Evolutionary conservation across 805 yeast genomes (phyloP), one percentile per base, ranked within the genome.

Genomic region (Yarrowia sp.): DNA sequence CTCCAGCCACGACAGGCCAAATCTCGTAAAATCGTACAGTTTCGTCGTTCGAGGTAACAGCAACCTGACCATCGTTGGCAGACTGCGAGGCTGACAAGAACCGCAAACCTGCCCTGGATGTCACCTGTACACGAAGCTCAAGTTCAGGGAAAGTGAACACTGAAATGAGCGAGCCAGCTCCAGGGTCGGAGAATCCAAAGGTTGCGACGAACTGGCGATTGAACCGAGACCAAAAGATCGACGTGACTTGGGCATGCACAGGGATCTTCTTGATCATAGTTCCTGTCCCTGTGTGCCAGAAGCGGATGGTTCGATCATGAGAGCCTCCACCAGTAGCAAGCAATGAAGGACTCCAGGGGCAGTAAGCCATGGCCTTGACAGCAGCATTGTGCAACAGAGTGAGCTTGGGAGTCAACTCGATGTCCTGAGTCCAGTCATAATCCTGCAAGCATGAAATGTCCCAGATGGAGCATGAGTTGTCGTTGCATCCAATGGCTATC

Each of bases 291-390:
- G 94, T 81, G 71, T 92, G 96, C 97, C 97, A 91, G 71, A 90
- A 90, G 63, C 92, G 73, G 8, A 91, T 81, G n/a, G 80, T 80
- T 56, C 92, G 76, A 71, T 92, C 97, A 67, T 84, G 85, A 19
- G 86, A 82, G 0, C 97, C 97, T 2, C 94, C 97, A 0, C 97
- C 97, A 0, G 97, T 90, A 0, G 93, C 97, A 33, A 92, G 71
- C 8, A 92, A 73, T 2, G 87, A 79, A 13, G 83, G 83, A 18
- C 90, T 80, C 97, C 97, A 91, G 0, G 97, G 97, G 70, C 97
- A 92, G 68, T 83, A 92, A 3, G 93, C 87, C 46, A 92, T 76
- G 0, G 97, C 97, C 68, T 91, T 91, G 0, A 92, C 92, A 0
- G 97, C 97, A 1, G 97, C 96, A 2, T 77, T 75, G 68, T 92